Evolutionary conservation across 495 filamentous ascomycete species (phyloP).

Genomic region (Symbiotaphrina buchneri): DNA sequence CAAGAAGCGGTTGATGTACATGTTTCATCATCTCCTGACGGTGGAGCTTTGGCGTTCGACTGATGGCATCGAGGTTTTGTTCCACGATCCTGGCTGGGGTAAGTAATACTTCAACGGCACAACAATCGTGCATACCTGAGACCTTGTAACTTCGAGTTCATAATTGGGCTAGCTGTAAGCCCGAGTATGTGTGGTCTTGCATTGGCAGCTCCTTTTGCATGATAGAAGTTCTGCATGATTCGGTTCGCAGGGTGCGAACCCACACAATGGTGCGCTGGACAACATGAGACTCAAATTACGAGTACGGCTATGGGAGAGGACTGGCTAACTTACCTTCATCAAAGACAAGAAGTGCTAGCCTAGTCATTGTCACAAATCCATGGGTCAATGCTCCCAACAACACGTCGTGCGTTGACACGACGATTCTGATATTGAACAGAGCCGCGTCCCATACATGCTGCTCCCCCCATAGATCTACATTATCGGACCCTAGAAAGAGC

Average conservation of each 20-base stretch:
- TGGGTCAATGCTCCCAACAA: constrained; percentile 61
- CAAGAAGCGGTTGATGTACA: constrained; percentile 42
- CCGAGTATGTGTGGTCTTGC: constrained; percentile 54
- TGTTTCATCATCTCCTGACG: constrained; percentile 44
- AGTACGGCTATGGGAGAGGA: not conserved
- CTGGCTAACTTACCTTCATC: constrained; percentile 49
- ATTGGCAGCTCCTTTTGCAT: constrained; percentile 16
- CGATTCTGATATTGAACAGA: constrained; percentile 41
- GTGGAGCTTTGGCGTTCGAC: constrained; percentile 47
- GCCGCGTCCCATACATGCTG: constrained; percentile 50
- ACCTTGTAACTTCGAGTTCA: constrained; percentile 25
- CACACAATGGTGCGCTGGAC: constrained; percentile 45
- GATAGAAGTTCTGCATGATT: constrained; percentile 66
- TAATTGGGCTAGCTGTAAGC: constrained; percentile 66
- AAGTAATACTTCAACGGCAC: constrained; percentile 3
- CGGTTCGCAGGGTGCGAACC: constrained; percentile 40
- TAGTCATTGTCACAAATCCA: constrained; percentile 49
- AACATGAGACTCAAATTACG: constrained; percentile 14
- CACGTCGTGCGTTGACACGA: constrained; percentile 59
- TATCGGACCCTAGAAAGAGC: constrained; percentile 42
- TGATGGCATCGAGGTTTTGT: constrained; percentile 47
- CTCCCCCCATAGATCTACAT: constrained; percentile 54
- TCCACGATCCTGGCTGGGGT: constrained; percentile 40
- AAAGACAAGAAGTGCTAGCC: constrained; percentile 53
- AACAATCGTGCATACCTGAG: constrained; percentile 16